Evolutionary conservation across 2,329 filamentous ascomycete genomes (phyloP).

Genomic region (Metarhizium brunneum): DNA sequence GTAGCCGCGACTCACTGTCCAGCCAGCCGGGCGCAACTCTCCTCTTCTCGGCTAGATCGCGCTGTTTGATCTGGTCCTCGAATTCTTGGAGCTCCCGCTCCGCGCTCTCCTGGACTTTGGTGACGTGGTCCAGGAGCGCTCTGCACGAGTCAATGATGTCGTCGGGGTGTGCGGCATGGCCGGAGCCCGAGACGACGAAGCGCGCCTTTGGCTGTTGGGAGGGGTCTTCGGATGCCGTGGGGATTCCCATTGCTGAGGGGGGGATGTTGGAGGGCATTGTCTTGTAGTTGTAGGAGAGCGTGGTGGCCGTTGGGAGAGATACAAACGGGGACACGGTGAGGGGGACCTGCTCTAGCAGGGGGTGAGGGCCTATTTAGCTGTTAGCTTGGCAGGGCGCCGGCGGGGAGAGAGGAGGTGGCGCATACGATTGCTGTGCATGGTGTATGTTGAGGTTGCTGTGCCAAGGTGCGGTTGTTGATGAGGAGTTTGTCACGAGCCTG

Average conservation of each 20-base stretch:
- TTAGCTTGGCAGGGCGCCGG: constrained; percentile 4
- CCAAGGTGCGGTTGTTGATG: not conserved
- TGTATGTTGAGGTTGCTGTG: not conserved
- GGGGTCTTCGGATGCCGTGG: constrained; percentile 25
- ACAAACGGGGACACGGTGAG: constrained; percentile 93
- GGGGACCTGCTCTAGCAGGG: constrained; percentile 83
- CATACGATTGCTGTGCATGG: constrained; percentile 28
- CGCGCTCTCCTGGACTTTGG: constrained; percentile 58
- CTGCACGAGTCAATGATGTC: constrained; percentile 77
- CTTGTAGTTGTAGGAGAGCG: constrained; percentile 92
- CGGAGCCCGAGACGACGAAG: constrained; percentile 71
- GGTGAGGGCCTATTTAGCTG: constrained; percentile 58
- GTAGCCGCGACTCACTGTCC: constrained; percentile 60
- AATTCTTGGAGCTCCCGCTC: constrained; percentile 58
- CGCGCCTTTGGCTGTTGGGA: constrained; percentile 40
- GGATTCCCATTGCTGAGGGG: constrained; percentile 24
- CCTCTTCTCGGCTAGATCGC: constrained; percentile 71
- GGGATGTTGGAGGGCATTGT: constrained; percentile 80
- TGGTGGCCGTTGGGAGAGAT: constrained; percentile 78
- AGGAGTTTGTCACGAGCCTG: not conserved
- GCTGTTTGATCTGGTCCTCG: constrained; percentile 53
- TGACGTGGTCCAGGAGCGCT: constrained; percentile 67
- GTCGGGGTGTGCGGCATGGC: constrained; percentile 76
- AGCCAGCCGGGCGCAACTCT: constrained; percentile 73
- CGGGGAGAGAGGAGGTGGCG: not conserved